Evolutionary conservation across 352 stramenopile genomes (phyloP), one percentile per base, ranked within the genome.

Genomic region (Aphanomyces euteiches): DNA sequence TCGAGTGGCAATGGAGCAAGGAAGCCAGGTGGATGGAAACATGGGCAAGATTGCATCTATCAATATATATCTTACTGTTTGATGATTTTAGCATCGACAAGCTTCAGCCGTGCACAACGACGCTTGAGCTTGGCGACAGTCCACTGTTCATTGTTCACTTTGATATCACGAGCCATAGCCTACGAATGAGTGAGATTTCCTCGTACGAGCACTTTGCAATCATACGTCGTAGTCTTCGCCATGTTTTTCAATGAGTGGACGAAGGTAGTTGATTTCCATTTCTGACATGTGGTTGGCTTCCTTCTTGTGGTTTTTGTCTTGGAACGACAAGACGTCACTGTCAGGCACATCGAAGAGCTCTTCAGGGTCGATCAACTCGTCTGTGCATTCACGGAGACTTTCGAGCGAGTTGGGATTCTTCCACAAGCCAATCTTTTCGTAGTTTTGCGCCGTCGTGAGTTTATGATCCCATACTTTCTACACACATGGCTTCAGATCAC

Each of bases 141-240:
- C 85, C 85, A 93, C 77, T 93, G 85, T 81, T 88, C 87, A 66
- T 85, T 85, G 80, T 93, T 93, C 47, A 74, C 80, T 79, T 93
- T 93, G 72, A 93, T 88, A 58, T 93, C 85, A 65, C 84, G 80
- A 72, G 75, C 79, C 85, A 93, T 93, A 73, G 82, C 85, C 65
- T 67, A 67, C 36, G 38, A 45, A 65, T 28, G 56, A 38, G 19
- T 6, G 15, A n/a, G 28, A 70, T n/a, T 17, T n/a, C n/a, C 28
- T 10, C 5, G 47, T 5, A 10, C n/a, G 28, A 12, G 15, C 2
- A 13, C 50, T 66, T 6, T 13, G 13, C 34, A 28, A 28, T 28
- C 47, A 19, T 54, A 65, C 58, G 41, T 81, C 80, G 77, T 81
- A 90, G 76, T 90, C 61, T 37, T 93, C 81, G 56, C 78, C 79